A percentile compares a stretch with the other conserved stretches of the same genome.
Evolutionary conservation across 2,329 filamentous ascomycete genomes (phyloP).

Genomic region (Pseudocercospora fijiensis): DNA sequence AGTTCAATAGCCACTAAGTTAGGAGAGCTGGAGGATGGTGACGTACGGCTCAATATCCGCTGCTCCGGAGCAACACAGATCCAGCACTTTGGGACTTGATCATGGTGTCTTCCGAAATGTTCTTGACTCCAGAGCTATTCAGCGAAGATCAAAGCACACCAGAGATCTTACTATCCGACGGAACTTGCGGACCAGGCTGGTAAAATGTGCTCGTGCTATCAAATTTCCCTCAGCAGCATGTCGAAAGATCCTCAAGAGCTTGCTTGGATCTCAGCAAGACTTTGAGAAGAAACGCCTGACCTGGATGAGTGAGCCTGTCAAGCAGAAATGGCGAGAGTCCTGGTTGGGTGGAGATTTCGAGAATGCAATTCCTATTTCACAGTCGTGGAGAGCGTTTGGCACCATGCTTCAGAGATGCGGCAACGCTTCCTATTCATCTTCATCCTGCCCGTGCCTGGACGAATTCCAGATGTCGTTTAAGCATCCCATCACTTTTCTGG

Average conservation of each 20-base stretch:
- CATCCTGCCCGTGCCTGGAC: slow-evolving; percentile 6
- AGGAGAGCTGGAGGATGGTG: slow-evolving; percentile 54
- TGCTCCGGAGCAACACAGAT: slow-evolving; percentile 48
- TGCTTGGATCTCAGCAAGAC: slow-evolving; percentile 45
- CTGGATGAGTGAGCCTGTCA: slow-evolving; percentile 50
- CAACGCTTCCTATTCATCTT: slow-evolving; percentile 38
- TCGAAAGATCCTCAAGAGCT: slow-evolving; percentile 45
- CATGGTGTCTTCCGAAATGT: slow-evolving; percentile 47
- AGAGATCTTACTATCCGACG: slow-evolving; percentile 39
- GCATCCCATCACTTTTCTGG: slow-evolving; percentile 16
- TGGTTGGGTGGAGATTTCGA: slow-evolving; percentile 49
- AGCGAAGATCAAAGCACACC: slow-evolving; percentile 38
- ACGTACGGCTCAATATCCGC: slow-evolving; percentile 53
- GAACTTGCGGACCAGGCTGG: slow-evolving; percentile 41
- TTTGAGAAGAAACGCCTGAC: slow-evolving; percentile 46
- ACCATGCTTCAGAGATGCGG: slow-evolving; percentile 50
- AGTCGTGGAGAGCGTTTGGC: slow-evolving; percentile 51
- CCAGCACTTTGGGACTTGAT: slow-evolving; percentile 45
- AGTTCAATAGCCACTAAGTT: slow-evolving; percentile 53
- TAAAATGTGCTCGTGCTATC: slow-evolving; percentile 42
- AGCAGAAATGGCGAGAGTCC: slow-evolving; percentile 47
- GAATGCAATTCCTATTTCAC: slow-evolving; percentile 43
- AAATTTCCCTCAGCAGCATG: slow-evolving; percentile 41
- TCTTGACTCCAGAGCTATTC: slow-evolving; percentile 42
- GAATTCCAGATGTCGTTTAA: slow-evolving; percentile 15